Base-by-base conservation (phyloP, 2,329 filamentous ascomycete species). In the Diplodia intermedia region DNA sequence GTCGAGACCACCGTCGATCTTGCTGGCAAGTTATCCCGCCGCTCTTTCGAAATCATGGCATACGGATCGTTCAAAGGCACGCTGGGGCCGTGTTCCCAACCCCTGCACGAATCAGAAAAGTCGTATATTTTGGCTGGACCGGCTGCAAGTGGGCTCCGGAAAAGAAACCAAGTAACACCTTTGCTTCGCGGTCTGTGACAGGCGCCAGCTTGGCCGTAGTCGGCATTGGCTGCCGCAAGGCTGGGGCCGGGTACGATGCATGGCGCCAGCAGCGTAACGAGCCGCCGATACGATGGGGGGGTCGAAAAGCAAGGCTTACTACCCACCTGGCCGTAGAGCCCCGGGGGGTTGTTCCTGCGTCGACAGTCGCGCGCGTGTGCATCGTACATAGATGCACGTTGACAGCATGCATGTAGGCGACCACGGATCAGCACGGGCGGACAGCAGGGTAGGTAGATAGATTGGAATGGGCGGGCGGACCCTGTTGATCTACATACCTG, bases 121-220 rank as follows among this genome's bases (percentile, higher is more conserved):
- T 47, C 20, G 56, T 47, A 60, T 60, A 47, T 47, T 60, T 29
- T 47, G 56, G 56, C 56, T 60, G 56, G 56, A 60, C 26, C 12
- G 15, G 26, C 26, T 15, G 12, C 14, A 40, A 55, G 53, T 18
- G 31, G 18, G 36, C 9, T 8, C 23, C 12, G n/a, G 18, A 47
- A 47, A 47, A 20, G n/a, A 47, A 47, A 47, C 9, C 18, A 47
- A 47, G 43, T n/a, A 20, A n/a, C 14, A 12, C 18, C 0, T 47
- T 8, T n/a, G 40, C 40, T 47, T 47, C 18, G 40, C 40, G 18
- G 43, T 8, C n/a, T 47, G 56, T 60, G 56, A 40, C 36, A 29
- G 33, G 9, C n/a, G 54, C 18, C 15, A 40, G 54, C n/a, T 8
- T 36, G 43, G n/a, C 43, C n/a, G 43, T 12, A 53, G 14, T 53